These are phyloP conservation scores for Cupressus sempervirens DNA, from an alignment of 75 land plant species.

Conservation along the genomic window DNA sequence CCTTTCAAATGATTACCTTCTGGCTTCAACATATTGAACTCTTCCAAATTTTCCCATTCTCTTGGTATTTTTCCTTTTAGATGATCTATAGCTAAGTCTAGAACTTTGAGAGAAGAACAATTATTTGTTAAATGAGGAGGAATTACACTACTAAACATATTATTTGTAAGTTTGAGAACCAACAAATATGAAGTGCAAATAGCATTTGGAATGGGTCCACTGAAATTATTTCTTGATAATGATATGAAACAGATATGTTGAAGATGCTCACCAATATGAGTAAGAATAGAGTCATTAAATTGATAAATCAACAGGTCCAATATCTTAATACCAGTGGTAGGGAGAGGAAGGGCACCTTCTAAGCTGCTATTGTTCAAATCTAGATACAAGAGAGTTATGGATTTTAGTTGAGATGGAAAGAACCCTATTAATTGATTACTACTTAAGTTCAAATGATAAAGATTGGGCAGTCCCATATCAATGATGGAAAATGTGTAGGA, in stretches of 20 bases:
- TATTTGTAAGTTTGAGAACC: neutral
- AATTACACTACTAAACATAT: neutral
- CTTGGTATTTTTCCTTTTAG: constrained; percentile 17
- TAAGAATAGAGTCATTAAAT: neutral
- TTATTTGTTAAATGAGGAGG: constrained; percentile 7
- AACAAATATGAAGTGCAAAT: neutral
- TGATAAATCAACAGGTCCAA: neutral
- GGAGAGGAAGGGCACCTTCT: constrained; percentile 1
- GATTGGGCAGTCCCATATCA: neutral
- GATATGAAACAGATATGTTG: neutral
- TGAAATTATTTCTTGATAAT: constrained; percentile 6
- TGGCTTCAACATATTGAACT: neutral
- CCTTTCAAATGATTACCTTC: neutral
- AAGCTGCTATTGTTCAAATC: neutral
- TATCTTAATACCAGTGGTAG: neutral
- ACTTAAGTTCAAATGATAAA: neutral
- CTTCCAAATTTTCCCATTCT: neutral
- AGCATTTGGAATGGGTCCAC: constrained; percentile 11
- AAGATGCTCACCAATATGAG: neutral
- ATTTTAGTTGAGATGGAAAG: neutral
- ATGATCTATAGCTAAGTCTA: constrained; percentile 10
- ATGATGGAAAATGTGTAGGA: constrained; percentile 9
- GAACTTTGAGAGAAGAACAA: neutral
- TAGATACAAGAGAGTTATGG: neutral
- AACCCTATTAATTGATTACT: neutral